Percentiles rank a stretch among this genome's conserved stretches.
phyloP scores from a whole-genome alignment of 2,329 filamentous ascomycete species.

The Laburnicola sp. region DNA sequence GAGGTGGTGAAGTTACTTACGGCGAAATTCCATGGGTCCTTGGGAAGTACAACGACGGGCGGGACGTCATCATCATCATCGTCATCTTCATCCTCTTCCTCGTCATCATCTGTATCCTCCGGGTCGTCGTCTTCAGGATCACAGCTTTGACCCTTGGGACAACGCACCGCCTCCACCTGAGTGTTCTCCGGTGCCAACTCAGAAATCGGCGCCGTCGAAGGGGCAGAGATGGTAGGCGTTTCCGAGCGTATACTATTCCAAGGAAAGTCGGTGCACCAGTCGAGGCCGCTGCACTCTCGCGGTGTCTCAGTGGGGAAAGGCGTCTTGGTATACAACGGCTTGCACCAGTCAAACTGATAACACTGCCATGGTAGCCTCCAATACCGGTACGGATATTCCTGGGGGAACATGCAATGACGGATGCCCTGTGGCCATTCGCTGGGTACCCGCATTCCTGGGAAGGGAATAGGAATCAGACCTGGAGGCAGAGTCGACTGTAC shows the following conservation, averaged over 20 bases:
- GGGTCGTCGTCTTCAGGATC: too few species aligned
- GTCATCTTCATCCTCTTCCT: too few species aligned
- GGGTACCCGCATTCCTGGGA: neutral
- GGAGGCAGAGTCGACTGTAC: neutral
- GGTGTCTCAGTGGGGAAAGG: constrained; percentile 1
- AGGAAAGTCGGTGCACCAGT: constrained; percentile 10
- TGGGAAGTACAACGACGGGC: too few species aligned
- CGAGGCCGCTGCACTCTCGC: neutral
- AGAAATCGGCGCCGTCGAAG: too few species aligned
- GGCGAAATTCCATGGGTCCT: too few species aligned
- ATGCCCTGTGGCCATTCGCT: neutral
- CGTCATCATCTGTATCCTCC: too few species aligned
- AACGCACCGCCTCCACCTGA: too few species aligned
- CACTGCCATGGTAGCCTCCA: constrained; percentile 9
- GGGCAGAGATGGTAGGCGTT: neutral
- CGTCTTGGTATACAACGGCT: neutral
- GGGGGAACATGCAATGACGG: neutral
- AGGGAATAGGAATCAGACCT: neutral
- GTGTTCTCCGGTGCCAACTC: too few species aligned
- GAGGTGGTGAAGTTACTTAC: too few species aligned
- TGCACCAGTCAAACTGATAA: constrained; percentile 14
- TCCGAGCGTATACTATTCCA: constrained; percentile 1
- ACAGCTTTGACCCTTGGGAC: too few species aligned
- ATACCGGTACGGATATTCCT: constrained; percentile 1
- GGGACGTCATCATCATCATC: too few species aligned